These are phyloP conservation scores for Penicillium sp. DNA, from an alignment of 2,329 filamentous ascomycete species.

Conservation along the genomic window DNA sequence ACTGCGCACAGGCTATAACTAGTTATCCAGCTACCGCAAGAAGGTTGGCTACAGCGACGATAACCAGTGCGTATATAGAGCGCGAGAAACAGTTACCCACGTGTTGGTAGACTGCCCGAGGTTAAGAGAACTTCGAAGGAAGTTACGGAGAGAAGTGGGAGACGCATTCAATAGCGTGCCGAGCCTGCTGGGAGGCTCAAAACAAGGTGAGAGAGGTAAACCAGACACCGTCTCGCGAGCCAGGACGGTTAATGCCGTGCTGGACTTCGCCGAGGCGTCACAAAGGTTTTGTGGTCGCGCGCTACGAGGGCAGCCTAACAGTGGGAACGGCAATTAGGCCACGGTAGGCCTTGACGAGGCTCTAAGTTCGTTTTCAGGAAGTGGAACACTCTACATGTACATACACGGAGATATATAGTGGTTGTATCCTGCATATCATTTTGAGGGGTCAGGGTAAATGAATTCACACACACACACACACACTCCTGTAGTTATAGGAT, in stretches of 20 bases:
- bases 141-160: constrained; percentile 19
- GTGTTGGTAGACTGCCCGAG: constrained; percentile 22
- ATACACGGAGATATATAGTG: neutral
- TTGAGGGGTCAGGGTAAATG: too few species aligned
- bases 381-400: neutral
- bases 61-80: too few species aligned
- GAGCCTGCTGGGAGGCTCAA: constrained; percentile 6
- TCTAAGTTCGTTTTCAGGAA: constrained; percentile 14
- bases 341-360: constrained; percentile 10
- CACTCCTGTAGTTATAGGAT: too few species aligned
- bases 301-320: constrained; percentile 13
- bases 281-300: constrained; percentile 23
- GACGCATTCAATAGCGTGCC: constrained; percentile 24
- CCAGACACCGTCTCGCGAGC: constrained; percentile 6
- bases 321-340: constrained; percentile 7
- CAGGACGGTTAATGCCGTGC: constrained; percentile 8
- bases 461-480: too few species aligned
- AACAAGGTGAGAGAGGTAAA: constrained; percentile 17
- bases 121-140: constrained; percentile 14
- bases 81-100: constrained; percentile 24
- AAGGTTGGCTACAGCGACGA: too few species aligned
- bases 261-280: constrained; percentile 24
- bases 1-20: too few species aligned
- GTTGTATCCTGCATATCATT: neutral
- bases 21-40: too few species aligned